Conservation (phyloP, 176 grass and related monocot genomes). For the Aegilops bicornis region DNA sequence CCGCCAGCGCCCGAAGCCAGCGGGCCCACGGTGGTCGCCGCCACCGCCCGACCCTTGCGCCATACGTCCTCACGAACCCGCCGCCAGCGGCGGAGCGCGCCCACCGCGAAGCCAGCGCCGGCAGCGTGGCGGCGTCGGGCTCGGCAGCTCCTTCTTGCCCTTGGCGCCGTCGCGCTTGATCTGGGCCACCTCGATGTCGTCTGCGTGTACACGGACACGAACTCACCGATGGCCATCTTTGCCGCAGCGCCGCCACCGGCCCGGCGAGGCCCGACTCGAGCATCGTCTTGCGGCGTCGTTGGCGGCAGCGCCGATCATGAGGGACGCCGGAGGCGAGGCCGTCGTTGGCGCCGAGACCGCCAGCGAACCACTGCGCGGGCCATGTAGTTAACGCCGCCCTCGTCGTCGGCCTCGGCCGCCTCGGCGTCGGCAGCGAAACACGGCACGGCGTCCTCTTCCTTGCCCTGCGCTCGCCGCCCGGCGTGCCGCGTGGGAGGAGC, state of each 20-base stretch:
- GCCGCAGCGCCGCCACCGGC: constrained; percentile 93
- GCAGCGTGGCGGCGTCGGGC: constrained; percentile 53
- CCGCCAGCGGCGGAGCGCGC: constrained; percentile 14
- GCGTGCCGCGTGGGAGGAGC: constrained; percentile 49
- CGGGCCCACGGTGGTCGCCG: constrained; percentile 56
- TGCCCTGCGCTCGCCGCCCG: background rate
- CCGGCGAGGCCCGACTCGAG: constrained; percentile 75
- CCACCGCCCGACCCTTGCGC: constrained; percentile 49
- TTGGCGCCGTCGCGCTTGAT: background rate
- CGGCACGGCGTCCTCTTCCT: background rate
- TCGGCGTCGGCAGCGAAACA: constrained; percentile 21
- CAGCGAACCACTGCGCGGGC: constrained; percentile 91
- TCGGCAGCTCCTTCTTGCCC: constrained; percentile 46
- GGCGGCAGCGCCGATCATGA: constrained; percentile 96
- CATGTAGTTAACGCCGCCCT: constrained; percentile 49
- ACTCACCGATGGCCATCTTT: constrained; percentile 99
- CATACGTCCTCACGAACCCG: constrained; percentile 40
- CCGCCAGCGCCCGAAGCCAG: constrained; percentile 70
- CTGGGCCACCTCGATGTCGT: constrained; percentile 75
- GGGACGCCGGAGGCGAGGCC: constrained; percentile 85
- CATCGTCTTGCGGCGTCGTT: constrained; percentile 53
- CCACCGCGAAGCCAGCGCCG: constrained; percentile 73
- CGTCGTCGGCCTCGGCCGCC: background rate
- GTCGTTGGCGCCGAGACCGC: constrained; percentile 90
- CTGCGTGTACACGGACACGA: constrained; percentile 89